Percentiles rank a stretch among this genome's conserved stretches.
Evolutionary conservation across 371 early-diverging fungal species (phyloP).

Genomic region (Sporodiniella umbellata): DNA sequence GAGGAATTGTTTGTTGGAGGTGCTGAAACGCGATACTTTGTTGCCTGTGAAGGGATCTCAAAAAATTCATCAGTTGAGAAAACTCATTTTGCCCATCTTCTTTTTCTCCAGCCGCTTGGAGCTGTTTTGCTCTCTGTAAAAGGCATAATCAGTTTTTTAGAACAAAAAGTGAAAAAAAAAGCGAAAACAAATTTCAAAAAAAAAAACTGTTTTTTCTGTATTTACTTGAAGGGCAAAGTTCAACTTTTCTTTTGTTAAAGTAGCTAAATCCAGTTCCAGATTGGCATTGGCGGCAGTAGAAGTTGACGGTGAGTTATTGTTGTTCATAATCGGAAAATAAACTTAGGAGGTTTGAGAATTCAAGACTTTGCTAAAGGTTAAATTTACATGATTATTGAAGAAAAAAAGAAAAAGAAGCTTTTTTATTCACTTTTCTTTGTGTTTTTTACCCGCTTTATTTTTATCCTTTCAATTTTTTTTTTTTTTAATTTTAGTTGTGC

Average conservation of each 20-base stretch:
- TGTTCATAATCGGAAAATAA: not conserved
- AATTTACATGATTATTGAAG: not conserved
- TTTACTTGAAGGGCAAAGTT: slow-evolving; percentile 33
- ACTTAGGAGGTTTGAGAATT: not conserved
- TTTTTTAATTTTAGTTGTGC: not conserved
- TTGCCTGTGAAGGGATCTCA: slow-evolving; percentile 56
- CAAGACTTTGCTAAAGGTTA: not conserved
- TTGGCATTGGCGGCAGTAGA: slow-evolving; percentile 2
- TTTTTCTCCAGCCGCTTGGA: slow-evolving; percentile 62
- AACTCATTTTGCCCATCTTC: slow-evolving; percentile 70
- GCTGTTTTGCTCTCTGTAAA: slow-evolving; percentile 31
- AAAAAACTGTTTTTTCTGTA: not conserved
- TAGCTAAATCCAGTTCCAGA: slow-evolving; percentile 22
- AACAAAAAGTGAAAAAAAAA: too few relatives aligned
- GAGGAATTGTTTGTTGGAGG: slow-evolving; percentile 14
- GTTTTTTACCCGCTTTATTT: slow-evolving; percentile 3
- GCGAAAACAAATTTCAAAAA: too few relatives aligned
- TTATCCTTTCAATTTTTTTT: not conserved
- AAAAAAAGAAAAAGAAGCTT: not conserved
- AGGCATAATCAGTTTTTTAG: not conserved
- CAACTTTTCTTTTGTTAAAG: slow-evolving; percentile 34
- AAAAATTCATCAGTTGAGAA: slow-evolving; percentile 61
- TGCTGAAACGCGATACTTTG: slow-evolving; percentile 16
- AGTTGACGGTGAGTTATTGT: slow-evolving; percentile 3
- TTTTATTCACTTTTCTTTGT: not conserved